Conservation (phyloP, 106 monocot genomes). For the Vanilla planifolia region DNA sequence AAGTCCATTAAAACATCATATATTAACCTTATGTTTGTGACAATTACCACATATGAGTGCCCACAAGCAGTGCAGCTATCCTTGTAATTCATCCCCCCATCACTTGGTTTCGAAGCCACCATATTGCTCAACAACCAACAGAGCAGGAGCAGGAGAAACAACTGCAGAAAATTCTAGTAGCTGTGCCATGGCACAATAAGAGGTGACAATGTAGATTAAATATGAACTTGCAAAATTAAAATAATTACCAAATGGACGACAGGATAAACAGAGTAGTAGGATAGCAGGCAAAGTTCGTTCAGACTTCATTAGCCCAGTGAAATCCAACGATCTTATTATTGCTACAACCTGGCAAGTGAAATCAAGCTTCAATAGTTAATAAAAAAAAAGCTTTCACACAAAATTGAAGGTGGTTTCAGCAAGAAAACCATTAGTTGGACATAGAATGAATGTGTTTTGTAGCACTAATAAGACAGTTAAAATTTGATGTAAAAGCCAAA, state of each 20-base stretch:
- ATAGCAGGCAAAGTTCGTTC: constrained; percentile 52
- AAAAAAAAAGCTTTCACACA: background rate
- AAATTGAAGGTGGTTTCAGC: background rate
- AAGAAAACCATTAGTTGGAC: too few species aligned
- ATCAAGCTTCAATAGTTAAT: background rate
- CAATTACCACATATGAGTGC: constrained; percentile 64
- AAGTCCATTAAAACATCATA: background rate
- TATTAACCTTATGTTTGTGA: constrained; percentile 50
- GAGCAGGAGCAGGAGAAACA: constrained; percentile 12
- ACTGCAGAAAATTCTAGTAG: constrained; percentile 14
- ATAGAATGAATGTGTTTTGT: too few species aligned
- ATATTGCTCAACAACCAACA: constrained; percentile 55
- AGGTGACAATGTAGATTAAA: too few species aligned
- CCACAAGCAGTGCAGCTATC: constrained; percentile 44
- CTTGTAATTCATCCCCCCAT: constrained; percentile 51
- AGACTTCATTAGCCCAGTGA: constrained; percentile 50
- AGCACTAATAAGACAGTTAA: too few species aligned
- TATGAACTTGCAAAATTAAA: too few species aligned
- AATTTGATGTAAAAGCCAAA: too few species aligned
- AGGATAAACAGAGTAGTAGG: constrained; percentile 43
- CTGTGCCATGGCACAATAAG: constrained; percentile 18
- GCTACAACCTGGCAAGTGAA: constrained; percentile 40
- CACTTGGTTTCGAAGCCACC: constrained; percentile 24
- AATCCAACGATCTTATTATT: constrained; percentile 38
- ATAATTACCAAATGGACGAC: constrained; percentile 56